Evolutionary conservation across 768 basidiomycete genomes (phyloP).

Genomic region (Coprinopsis cinerea): DNA sequence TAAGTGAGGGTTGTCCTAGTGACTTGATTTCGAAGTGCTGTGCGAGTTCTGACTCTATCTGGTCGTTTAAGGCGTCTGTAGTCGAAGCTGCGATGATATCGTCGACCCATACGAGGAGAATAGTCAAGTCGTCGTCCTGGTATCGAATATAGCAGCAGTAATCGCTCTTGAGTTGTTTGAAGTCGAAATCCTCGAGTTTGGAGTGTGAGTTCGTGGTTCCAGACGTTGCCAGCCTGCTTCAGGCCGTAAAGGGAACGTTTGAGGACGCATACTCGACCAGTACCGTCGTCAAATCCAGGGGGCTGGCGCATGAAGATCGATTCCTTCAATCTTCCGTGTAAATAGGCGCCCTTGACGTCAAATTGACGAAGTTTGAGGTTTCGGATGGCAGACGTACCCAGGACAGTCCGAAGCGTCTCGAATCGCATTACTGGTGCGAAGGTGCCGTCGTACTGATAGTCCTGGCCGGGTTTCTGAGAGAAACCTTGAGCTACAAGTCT

Average conservation of each 20-base stretch:
- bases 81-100: constrained; percentile 17
- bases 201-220: constrained; percentile 24
- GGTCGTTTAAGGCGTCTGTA: not conserved
- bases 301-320: constrained; percentile 12
- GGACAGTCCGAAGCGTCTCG: too few species aligned
- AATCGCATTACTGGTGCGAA: too few species aligned
- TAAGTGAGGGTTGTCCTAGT: constrained; percentile 11
- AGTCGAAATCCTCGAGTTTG: constrained; percentile 18
- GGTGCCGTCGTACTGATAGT: too few species aligned
- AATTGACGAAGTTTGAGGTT: too few species aligned
- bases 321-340: constrained; percentile 10
- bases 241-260: constrained; percentile 32
- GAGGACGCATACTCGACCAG: constrained; percentile 11
- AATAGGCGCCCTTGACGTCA: constrained; percentile 9
- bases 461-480: too few species aligned
- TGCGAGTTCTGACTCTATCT: constrained; percentile 10
- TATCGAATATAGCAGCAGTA: constrained; percentile 18
- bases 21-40: constrained; percentile 13
- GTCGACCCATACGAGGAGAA: constrained; percentile 26
- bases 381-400: too few species aligned
- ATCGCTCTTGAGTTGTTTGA: constrained; percentile 19
- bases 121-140: constrained; percentile 13
- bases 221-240: too few species aligned
- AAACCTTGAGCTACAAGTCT: too few species aligned
- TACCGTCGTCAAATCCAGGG: constrained; percentile 6